phyloP scores from a whole-genome alignment of 495 filamentous ascomycete genomes.

The Tuber brumale region DNA sequence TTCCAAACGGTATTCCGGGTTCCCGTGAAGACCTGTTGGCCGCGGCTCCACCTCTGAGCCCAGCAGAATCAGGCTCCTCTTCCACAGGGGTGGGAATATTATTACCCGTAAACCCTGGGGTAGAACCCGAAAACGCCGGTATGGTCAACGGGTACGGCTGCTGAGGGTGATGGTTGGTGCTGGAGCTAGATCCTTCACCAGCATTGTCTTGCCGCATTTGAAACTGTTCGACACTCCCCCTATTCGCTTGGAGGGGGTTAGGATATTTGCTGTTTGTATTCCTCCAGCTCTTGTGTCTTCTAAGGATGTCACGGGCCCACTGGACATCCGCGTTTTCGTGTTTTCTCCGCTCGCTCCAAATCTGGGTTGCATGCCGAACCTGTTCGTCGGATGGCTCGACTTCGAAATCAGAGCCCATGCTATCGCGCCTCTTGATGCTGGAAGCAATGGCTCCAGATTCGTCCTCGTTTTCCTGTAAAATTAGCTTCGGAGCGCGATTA shows the following conservation, averaged over 20 bases:
- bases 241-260: conserved; percentile 12
- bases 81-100: conserved; percentile 23
- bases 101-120: conserved; percentile 17
- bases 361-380: conserved; percentile 19
- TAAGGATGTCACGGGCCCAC: conserved; percentile 24
- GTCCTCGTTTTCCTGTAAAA: conserved; percentile 21
- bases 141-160: conserved; percentile 5
- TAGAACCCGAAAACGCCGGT: conserved; percentile 6
- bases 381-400: conserved; percentile 28
- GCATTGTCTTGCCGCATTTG: conserved; percentile 6
- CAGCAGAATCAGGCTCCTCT: conserved; percentile 21
- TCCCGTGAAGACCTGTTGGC: not conserved
- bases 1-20: not conserved
- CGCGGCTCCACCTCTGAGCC: not conserved
- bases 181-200: conserved; percentile 6
- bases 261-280: conserved; percentile 14
- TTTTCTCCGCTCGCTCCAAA: conserved; percentile 10
- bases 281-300: conserved; percentile 22
- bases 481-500: not conserved
- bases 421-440: conserved; percentile 22
- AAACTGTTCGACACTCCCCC: conserved; percentile 12
- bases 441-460: conserved; percentile 19
- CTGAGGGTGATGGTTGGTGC: conserved; percentile 5
- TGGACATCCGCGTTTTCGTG: conserved; percentile 22
- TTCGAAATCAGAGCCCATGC: conserved; percentile 27